These are phyloP conservation scores for Lachnellula cervina DNA, from an alignment of 2,329 filamentous ascomycete species.

Conservation along the genomic window DNA sequence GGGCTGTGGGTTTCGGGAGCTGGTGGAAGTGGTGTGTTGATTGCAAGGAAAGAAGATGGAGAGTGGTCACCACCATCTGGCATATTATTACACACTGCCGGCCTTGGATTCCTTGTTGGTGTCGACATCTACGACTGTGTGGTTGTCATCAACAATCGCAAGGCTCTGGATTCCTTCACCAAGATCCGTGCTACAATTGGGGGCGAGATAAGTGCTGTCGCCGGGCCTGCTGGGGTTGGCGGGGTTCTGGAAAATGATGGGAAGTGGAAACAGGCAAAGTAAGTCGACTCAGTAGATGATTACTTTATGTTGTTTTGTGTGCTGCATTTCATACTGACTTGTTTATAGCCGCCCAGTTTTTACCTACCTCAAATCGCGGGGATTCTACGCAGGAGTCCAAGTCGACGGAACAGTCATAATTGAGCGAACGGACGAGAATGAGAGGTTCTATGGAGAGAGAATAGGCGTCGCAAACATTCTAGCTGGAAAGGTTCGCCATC, in stretches of 20 bases:
- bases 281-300: constrained; percentile 26
- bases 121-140: constrained; percentile 97
- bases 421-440: constrained; percentile 83
- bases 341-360: constrained; percentile 52
- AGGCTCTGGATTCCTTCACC: constrained; percentile 80
- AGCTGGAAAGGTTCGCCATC: constrained; percentile 28
- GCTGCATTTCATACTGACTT: constrained; percentile 5
- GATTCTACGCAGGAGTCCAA: constrained; percentile 81
- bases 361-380: constrained; percentile 84
- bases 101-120: constrained; percentile 82
- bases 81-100: constrained; percentile 84
- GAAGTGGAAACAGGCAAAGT: constrained; percentile 52
- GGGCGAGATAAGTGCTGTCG: constrained; percentile 70
- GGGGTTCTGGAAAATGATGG: constrained; percentile 37
- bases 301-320: neutral
- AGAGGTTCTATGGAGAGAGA: constrained; percentile 71
- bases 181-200: constrained; percentile 75
- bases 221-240: constrained; percentile 74
- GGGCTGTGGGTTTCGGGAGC: constrained; percentile 89
- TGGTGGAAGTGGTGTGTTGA: constrained; percentile 81
- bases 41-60: constrained; percentile 78
- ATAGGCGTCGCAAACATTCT: constrained; percentile 60
- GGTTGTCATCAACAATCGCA: constrained; percentile 81
- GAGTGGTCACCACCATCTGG: constrained; percentile 89
- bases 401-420: constrained; percentile 84